phyloP scores from a whole-genome alignment of 1,139 yeast genomes.

The Geotrichum siamense region DNA sequence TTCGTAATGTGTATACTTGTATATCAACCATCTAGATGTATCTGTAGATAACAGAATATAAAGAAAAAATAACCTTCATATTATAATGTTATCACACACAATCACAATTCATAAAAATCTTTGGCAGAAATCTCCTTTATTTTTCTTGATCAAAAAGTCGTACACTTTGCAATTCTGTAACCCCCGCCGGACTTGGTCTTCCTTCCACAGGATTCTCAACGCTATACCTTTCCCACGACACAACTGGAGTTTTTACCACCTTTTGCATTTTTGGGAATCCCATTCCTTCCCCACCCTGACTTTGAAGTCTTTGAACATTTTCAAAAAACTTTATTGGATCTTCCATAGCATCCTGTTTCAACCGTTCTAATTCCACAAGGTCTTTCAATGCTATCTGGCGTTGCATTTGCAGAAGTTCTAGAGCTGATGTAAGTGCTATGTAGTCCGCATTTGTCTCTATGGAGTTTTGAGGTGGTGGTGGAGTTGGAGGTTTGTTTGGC shows the following conservation, averaged over 20 bases:
- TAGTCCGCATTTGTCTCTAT: conserved; percentile 27
- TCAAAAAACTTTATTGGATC: conserved; percentile 25
- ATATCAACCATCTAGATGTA: neutral
- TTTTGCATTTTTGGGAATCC: conserved; percentile 17
- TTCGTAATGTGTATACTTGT: too few species aligned
- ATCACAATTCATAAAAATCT: too few species aligned
- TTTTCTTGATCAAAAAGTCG: too few species aligned
- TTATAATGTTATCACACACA: too few species aligned
- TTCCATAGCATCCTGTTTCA: conserved; percentile 26
- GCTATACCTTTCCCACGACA: neutral
- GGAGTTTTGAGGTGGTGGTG: conserved; percentile 4
- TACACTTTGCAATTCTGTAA: too few species aligned
- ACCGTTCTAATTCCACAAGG: conserved; percentile 23
- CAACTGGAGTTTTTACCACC: conserved; percentile 13
- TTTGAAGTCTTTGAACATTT: neutral
- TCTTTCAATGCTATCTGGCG: conserved; percentile 26
- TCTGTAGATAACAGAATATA: neutral
- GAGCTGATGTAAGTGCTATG: conserved; percentile 30
- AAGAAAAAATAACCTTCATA: too few species aligned
- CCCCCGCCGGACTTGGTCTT: too few species aligned
- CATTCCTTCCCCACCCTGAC: too few species aligned
- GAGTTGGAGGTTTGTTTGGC: conserved; percentile 11
- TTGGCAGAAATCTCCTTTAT: too few species aligned
- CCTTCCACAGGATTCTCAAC: too few species aligned
- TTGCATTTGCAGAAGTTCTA: conserved; percentile 27